These are phyloP conservation scores for Lichtheimia ramosa DNA, from an alignment of 371 early-diverging fungal species.

Conservation along the genomic window DNA sequence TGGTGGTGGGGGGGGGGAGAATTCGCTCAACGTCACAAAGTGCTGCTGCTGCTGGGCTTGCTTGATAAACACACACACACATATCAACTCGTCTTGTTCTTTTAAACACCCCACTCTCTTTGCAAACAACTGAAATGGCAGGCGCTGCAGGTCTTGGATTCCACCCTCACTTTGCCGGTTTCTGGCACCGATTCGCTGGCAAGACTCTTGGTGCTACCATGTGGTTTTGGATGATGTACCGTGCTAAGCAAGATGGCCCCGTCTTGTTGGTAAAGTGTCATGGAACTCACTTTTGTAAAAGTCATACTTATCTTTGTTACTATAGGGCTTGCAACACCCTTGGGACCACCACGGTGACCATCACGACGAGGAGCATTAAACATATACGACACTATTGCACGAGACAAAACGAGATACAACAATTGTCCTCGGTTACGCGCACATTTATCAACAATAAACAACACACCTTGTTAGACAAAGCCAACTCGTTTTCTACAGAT, in stretches of 20 bases:
- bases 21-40: no score
- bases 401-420: no score
- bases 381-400: no score
- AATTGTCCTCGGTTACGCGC: no score
- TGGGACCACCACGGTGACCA: conserved; percentile 65
- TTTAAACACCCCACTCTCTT: neutral
- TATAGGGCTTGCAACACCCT: conserved; percentile 69
- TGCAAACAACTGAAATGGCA: conserved; percentile 24
- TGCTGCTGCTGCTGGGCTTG: no score
- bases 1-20: no score
- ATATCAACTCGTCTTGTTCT: no score
- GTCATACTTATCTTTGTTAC: neutral
- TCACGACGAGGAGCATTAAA: conserved; percentile 55
- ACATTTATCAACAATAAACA: no score
- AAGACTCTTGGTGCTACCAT: conserved; percentile 71
- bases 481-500: no score
- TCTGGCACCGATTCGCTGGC: conserved; percentile 48
- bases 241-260: conserved; percentile 80
- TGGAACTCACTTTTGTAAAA: neutral
- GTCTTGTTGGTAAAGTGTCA: conserved; percentile 65
- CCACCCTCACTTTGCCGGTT: conserved; percentile 50
- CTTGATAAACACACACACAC: no score
- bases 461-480: no score
- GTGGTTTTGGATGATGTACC: conserved; percentile 91
- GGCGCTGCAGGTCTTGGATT: conserved; percentile 49